phyloP scores from a whole-genome alignment of 108 stramenopile species.

The Fistulifera pelliculosa region DNA sequence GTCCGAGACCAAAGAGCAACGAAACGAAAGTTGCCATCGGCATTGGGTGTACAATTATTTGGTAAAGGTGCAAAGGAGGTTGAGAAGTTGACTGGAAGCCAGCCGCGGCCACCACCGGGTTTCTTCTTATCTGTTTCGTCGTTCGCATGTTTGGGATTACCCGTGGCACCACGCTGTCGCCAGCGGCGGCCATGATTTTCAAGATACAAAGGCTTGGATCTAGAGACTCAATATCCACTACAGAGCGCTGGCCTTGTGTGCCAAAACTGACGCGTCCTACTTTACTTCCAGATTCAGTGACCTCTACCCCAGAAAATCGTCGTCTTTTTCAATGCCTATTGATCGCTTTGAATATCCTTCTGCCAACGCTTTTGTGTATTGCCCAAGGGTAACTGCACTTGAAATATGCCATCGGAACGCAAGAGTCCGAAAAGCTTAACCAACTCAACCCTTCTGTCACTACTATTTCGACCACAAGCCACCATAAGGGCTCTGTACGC shows the following conservation, averaged over 20 bases:
- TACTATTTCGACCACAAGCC: conserved; percentile 66
- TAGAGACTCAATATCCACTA: conserved; percentile 27
- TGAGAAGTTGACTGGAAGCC: conserved; percentile 63
- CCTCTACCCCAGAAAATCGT: conserved; percentile 15
- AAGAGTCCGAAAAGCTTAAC: conserved; percentile 73
- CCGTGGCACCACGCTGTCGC: conserved; percentile 27
- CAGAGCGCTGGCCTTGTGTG: conserved; percentile 4
- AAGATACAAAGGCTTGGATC: conserved; percentile 43
- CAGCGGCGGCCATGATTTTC: conserved; percentile 68
- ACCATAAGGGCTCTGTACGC: conserved; percentile 77
- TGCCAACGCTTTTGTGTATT: conserved; percentile 78
- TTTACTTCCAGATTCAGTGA: conserved; percentile 6
- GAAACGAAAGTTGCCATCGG: conserved; percentile 19
- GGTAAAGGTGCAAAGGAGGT: conserved; percentile 45
- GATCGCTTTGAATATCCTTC: conserved; percentile 74
- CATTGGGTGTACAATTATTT: not conserved
- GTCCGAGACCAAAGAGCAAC: conserved; percentile 75
- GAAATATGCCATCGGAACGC: conserved; percentile 74
- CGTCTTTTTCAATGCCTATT: conserved; percentile 16
- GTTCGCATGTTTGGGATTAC: not conserved
- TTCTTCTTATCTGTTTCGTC: conserved; percentile 6
- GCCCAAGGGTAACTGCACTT: conserved; percentile 77
- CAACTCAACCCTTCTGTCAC: conserved; percentile 63
- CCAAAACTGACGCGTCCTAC: not conserved
- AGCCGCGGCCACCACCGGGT: conserved; percentile 18